A percentile compares a stretch with the other conserved stretches of the same genome.
Conservation (phyloP, 306 rosid species). For the Hippophae gyantsensis region DNA sequence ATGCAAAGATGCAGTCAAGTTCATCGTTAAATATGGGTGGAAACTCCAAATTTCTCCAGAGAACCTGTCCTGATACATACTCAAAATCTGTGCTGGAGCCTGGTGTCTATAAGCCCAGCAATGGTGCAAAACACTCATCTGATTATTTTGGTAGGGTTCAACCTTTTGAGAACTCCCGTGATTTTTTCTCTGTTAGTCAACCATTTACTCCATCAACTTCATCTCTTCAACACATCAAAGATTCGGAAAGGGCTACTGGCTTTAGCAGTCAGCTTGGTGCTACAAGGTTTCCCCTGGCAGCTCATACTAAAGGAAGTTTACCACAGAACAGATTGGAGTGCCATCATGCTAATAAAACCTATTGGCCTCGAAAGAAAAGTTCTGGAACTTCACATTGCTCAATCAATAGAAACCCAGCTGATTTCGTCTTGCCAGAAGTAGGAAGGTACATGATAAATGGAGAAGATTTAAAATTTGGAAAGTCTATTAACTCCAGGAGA, state of each 20-base stretch:
- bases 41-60: conserved; percentile 39
- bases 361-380: conserved; percentile 30
- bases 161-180: conserved; percentile 41
- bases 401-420: conserved; percentile 88
- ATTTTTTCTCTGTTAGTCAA: conserved; percentile 40
- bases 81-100: conserved; percentile 35
- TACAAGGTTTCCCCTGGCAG: conserved; percentile 23
- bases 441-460: conserved; percentile 82
- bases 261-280: conserved; percentile 26
- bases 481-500: conserved; percentile 26
- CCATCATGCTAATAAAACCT: conserved; percentile 30
- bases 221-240: conserved; percentile 36
- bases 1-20: conserved; percentile 70
- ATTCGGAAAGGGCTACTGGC: conserved; percentile 26
- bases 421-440: conserved; percentile 54
- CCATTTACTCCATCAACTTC: conserved; percentile 44
- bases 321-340: conserved; percentile 17
- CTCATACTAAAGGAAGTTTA: conserved; percentile 27
- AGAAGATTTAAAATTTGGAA: conserved; percentile 58
- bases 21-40: conserved; percentile 44
- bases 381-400: conserved; percentile 34
- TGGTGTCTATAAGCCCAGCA: conserved; percentile 41
- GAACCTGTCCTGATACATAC: conserved; percentile 37
- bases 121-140: conserved; percentile 33
- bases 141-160: conserved; percentile 34